These are phyloP conservation scores for Rhizopogon salebrosus DNA, from an alignment of 768 basidiomycete species.

Conservation along the genomic window DNA sequence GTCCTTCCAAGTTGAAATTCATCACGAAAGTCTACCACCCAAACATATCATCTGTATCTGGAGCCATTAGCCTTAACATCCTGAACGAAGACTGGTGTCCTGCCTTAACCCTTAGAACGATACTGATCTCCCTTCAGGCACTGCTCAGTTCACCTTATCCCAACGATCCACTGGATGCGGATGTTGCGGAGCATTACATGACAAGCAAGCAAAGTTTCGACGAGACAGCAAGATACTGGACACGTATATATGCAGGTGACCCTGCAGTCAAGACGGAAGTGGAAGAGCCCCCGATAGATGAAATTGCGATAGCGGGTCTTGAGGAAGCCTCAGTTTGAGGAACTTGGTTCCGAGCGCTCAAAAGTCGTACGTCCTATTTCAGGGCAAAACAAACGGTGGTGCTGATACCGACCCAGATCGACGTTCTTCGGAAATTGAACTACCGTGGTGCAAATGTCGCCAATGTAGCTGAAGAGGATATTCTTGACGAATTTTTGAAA, in stretches of 20 bases:
- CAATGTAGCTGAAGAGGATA: slow-evolving; percentile 75
- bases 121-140: slow-evolving; percentile 90
- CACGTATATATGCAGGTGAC: slow-evolving; percentile 84
- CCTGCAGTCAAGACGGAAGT: slow-evolving; percentile 36
- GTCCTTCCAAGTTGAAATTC: slow-evolving; percentile 98
- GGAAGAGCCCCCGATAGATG: slow-evolving; percentile 32
- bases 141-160: slow-evolving; percentile 92
- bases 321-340: slow-evolving; percentile 72
- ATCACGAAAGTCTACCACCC: slow-evolving; percentile 96
- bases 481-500: slow-evolving; percentile 84
- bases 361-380: slow-evolving; percentile 72
- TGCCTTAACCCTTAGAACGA: slow-evolving; percentile 93
- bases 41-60: slow-evolving; percentile 89
- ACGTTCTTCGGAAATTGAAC: slow-evolving; percentile 81
- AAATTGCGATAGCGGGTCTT: slow-evolving; percentile 72
- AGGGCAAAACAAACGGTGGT: background rate
- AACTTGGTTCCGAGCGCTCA: slow-evolving; percentile 72
- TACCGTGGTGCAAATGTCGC: slow-evolving; percentile 81
- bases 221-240: slow-evolving; percentile 92
- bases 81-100: slow-evolving; percentile 89
- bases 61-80: slow-evolving; percentile 91
- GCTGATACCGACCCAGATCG: slow-evolving; percentile 51
- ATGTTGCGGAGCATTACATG: slow-evolving; percentile 96
- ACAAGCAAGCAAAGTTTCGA: slow-evolving; percentile 85
- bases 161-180: slow-evolving; percentile 94